Percentiles rank a stretch among this genome's conserved stretches.
Conservation (phyloP, 2,329 filamentous ascomycete genomes). For the Mycosphaerella arachidis region DNA sequence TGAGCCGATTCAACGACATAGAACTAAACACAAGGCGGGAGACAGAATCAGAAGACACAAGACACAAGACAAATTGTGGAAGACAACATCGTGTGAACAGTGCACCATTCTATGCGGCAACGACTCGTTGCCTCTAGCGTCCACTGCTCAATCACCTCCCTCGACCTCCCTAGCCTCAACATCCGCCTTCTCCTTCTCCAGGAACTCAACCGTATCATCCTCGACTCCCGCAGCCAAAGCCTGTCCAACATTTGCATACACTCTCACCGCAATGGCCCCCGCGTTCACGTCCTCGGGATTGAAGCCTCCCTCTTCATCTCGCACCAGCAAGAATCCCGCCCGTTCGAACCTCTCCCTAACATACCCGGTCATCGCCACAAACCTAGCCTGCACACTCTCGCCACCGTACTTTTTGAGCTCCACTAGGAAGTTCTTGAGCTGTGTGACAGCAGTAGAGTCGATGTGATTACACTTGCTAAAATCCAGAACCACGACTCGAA, state of each 20-base stretch:
- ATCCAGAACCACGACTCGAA: slow-evolving; percentile 51
- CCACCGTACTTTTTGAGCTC: slow-evolving; percentile 51
- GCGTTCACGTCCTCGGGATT: neutral
- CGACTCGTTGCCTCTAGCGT: no score
- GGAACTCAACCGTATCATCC: slow-evolving; percentile 6
- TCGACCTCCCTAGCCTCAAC: slow-evolving; percentile 9
- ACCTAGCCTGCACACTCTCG: slow-evolving; percentile 43
- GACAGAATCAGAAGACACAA: no score
- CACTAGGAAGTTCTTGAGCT: slow-evolving; percentile 46
- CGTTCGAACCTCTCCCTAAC: slow-evolving; percentile 29
- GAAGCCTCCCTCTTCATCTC: slow-evolving; percentile 14
- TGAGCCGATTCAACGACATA: no score
- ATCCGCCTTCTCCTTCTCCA: slow-evolving; percentile 13
- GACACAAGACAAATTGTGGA: no score
- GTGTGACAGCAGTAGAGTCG: slow-evolving; percentile 50
- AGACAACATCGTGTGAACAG: no score
- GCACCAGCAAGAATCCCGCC: slow-evolving; percentile 18
- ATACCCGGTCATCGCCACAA: slow-evolving; percentile 46
- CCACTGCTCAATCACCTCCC: neutral
- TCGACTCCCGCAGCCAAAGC: slow-evolving; percentile 4
- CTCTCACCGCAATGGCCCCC: slow-evolving; percentile 8
- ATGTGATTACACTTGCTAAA: slow-evolving; percentile 50
- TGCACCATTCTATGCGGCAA: no score
- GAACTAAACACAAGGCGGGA: no score
- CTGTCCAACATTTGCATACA: slow-evolving; percentile 5